Percentiles rank a stretch among this genome's conserved stretches.
Conservation (phyloP, 805 yeast genomes). For the Huiozyma sinensis region DNA sequence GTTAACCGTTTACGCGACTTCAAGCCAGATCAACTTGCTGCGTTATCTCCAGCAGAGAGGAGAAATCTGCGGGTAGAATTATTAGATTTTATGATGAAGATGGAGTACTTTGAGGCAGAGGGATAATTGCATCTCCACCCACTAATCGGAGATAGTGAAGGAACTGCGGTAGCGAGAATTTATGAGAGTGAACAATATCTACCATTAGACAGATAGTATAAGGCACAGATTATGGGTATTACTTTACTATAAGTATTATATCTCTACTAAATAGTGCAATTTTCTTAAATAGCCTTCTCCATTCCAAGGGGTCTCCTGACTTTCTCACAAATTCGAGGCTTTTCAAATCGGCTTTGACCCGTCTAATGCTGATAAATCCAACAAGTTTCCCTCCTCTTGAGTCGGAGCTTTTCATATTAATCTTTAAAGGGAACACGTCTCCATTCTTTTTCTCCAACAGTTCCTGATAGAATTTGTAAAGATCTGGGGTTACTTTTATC, state of each 20-base stretch:
- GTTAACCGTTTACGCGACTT: slow-evolving; percentile 12
- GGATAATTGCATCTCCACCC: neutral
- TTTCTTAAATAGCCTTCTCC: slow-evolving; percentile 57
- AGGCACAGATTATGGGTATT: neutral
- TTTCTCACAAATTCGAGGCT: slow-evolving; percentile 45
- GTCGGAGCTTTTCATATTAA: slow-evolving; percentile 34
- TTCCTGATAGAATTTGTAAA: slow-evolving; percentile 13
- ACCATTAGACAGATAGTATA: neutral
- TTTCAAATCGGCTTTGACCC: slow-evolving; percentile 32
- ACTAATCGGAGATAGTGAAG: neutral
- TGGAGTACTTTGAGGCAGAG: slow-evolving; percentile 10
- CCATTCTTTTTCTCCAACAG: slow-evolving; percentile 6
- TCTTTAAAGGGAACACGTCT: slow-evolving; percentile 30
- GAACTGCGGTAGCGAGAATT: neutral
- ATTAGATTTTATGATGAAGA: slow-evolving; percentile 17
- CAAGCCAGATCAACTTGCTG: slow-evolving; percentile 8
- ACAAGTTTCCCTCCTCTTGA: slow-evolving; percentile 34
- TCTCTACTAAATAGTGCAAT: slow-evolving; percentile 49
- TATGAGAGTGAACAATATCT: neutral
- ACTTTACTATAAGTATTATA: slow-evolving; percentile 35
- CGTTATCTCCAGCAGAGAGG: slow-evolving; percentile 13
- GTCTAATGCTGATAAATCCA: slow-evolving; percentile 37
- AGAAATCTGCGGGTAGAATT: slow-evolving; percentile 17
- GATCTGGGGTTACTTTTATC: slow-evolving; percentile 17
- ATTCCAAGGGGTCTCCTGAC: slow-evolving; percentile 61